Evolutionary conservation across 768 basidiomycete genomes (phyloP).

Genomic region (Mycena olivaceomarginata): DNA sequence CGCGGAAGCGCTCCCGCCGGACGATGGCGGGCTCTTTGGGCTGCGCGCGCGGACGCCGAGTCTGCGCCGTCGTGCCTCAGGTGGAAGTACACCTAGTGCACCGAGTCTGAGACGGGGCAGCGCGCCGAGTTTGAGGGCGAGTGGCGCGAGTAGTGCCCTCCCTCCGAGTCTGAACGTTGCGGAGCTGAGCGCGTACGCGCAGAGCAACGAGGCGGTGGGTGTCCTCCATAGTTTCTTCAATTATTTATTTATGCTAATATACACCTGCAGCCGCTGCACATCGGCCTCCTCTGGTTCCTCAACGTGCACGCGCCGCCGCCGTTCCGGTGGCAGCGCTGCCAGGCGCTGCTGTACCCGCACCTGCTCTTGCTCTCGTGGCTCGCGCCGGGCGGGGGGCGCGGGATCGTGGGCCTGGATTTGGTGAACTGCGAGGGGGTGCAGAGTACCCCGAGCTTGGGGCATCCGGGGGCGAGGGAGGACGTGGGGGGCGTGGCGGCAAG

Average conservation of each 20-base stretch:
- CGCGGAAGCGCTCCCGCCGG: slow-evolving; percentile 23
- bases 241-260: too few relatives aligned
- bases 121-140: slow-evolving; percentile 37
- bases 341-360: slow-evolving; percentile 81
- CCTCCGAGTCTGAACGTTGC: slow-evolving; percentile 67
- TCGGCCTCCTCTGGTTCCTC: too few relatives aligned
- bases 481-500: slow-evolving; percentile 91
- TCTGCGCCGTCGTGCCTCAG: background rate
- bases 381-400: slow-evolving; percentile 87
- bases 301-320: too few relatives aligned
- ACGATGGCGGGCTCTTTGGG: slow-evolving; percentile 66
- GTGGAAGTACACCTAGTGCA: background rate
- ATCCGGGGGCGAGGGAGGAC: slow-evolving; percentile 89
- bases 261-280: too few relatives aligned
- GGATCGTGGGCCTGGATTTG: slow-evolving; percentile 91
- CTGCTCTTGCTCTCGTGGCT: slow-evolving; percentile 93
- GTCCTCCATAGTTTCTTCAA: too few relatives aligned
- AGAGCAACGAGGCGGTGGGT: slow-evolving; percentile 70
- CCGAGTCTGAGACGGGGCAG: background rate
- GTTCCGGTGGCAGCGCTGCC: too few relatives aligned
- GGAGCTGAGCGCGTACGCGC: slow-evolving; percentile 68
- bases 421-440: slow-evolving; percentile 92
- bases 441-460: slow-evolving; percentile 87
- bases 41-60: slow-evolving; percentile 15
- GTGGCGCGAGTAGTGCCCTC: slow-evolving; percentile 50